Base-by-base conservation (phyloP, 2,329 filamentous ascomycete genomes). In the Fusarium acutatum region DNA sequence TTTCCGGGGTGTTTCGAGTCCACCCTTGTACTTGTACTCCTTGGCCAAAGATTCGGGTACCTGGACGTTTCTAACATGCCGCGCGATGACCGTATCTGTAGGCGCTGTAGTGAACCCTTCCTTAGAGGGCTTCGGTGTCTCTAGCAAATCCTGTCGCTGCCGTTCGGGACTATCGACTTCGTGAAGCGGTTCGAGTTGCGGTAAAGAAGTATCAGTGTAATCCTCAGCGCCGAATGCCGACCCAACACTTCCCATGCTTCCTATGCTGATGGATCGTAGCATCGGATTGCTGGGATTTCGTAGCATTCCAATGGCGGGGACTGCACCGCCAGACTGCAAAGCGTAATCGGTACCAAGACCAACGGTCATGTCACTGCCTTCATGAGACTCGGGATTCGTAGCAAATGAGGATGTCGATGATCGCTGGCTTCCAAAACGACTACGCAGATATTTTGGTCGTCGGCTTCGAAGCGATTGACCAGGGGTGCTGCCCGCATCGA, bases 191-290 rank as follows among this genome's bases (percentile, higher is more conserved):
- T 86, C 87, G 34, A 90, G 82, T 41, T 85, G 87, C 52, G 81
- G 83, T 43, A 80, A 79, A 35, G 79, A 78, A 85, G 74, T 79
- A 35, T 88, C 86, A n/a, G 84, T 82, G 56, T 82, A 82, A 26
- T 91, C 89, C n/a, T 91, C 88, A 52, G 88, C 83, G 2, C 92
- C 94, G 43, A 83, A 76, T 10, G 79, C 81, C 10, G 95, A 97
- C 5, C 91, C 93, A 84, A 97, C 94, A 80, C 95, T 98, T 20
- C 94, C 95, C 70, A 98, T 88, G 82, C 96, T 98, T 28, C 95
- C 95, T 67, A 98, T 88, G 82, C 95, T 98, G 69, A 95, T 92
- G 17, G 95, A 89, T 30, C 96, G 88, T 26, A 92, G 91, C 61
- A 97, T 85, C 6, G 84, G 83, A 68, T 88, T 86, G 79, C 87